phyloP scores from a whole-genome alignment of 768 basidiomycete species.

The Kwoniella pini region DNA sequence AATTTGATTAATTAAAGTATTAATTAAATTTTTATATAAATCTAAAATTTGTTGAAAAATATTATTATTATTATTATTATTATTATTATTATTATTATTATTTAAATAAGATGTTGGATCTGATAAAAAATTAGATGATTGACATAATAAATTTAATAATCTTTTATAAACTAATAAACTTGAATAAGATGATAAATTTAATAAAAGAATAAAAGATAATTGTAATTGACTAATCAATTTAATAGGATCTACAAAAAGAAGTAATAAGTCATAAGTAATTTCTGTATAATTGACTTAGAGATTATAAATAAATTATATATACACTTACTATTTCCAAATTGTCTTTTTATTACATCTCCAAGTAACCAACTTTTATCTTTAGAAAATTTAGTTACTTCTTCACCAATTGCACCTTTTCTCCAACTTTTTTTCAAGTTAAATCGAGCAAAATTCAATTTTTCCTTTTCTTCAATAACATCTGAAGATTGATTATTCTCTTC shows the following conservation, averaged over 20 bases:
- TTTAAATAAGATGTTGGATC: neutral
- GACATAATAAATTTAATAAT: conserved; percentile 51
- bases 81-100: neutral
- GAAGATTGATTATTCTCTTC: conserved; percentile 2
- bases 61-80: neutral
- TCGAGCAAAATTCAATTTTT: conserved; percentile 41
- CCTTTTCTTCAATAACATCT: conserved; percentile 14
- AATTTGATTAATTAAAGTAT: conserved; percentile 36
- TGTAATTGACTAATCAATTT: conserved; percentile 54
- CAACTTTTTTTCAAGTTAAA: conserved; percentile 56
- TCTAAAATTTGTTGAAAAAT: neutral
- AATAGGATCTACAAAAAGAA: conserved; percentile 35
- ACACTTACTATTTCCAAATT: conserved; percentile 47
- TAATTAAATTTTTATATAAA: conserved; percentile 20
- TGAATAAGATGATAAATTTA: conserved; percentile 56
- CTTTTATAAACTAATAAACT: conserved; percentile 54
- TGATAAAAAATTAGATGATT: conserved; percentile 39
- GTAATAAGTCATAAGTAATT: neutral
- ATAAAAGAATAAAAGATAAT: conserved; percentile 55
- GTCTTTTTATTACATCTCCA: conserved; percentile 35
- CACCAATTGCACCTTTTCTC: conserved; percentile 54
- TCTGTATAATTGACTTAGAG: neutral
- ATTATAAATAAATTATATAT: neutral
- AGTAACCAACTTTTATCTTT: conserved; percentile 57
- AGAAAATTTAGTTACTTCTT: conserved; percentile 53